These are phyloP conservation scores for Coemansia sp. DNA, from an alignment of 192 early-diverging fungal species.

Conservation along the genomic window DNA sequence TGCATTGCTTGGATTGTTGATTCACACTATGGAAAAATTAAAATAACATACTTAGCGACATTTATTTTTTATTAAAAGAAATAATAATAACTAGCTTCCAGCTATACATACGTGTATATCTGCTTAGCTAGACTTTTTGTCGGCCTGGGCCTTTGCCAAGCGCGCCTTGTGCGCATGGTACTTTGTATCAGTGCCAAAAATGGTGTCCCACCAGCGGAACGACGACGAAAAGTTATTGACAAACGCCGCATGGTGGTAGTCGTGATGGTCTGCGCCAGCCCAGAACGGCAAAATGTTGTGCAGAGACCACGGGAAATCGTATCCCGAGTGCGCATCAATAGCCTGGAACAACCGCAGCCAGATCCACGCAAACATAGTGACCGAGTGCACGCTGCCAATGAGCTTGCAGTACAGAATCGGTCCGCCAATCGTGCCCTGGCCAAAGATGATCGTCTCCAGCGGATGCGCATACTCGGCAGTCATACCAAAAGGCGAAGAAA, in stretches of 20 bases:
- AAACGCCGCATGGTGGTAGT: constrained; percentile 87
- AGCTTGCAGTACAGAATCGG: constrained; percentile 71
- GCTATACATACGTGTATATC: no score
- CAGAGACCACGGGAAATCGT: constrained; percentile 94
- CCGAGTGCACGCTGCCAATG: constrained; percentile 71
- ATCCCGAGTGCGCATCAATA: constrained; percentile 90
- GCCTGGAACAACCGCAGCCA: constrained; percentile 76
- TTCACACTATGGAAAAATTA: neutral
- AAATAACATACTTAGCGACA: no score
- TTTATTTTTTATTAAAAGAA: neutral
- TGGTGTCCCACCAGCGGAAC: constrained; percentile 89
- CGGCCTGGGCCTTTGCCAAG: constrained; percentile 18
- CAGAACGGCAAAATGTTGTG: constrained; percentile 84
- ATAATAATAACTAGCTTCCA: no score
- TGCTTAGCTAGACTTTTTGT: constrained; percentile 3
- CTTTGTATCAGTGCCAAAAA: constrained; percentile 82
- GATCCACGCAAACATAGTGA: constrained; percentile 88
- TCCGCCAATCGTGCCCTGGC: constrained; percentile 80
- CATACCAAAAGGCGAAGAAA: constrained; percentile 84
- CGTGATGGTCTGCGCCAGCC: constrained; percentile 92
- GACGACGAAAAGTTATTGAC: constrained; percentile 78
- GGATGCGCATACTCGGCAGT: constrained; percentile 91
- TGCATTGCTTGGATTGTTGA: no score
- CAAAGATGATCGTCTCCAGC: constrained; percentile 80
- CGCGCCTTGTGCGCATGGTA: constrained; percentile 62